These are phyloP conservation scores for Boletales sp. DNA, from an alignment of 768 basidiomycete species.

Conservation along the genomic window DNA sequence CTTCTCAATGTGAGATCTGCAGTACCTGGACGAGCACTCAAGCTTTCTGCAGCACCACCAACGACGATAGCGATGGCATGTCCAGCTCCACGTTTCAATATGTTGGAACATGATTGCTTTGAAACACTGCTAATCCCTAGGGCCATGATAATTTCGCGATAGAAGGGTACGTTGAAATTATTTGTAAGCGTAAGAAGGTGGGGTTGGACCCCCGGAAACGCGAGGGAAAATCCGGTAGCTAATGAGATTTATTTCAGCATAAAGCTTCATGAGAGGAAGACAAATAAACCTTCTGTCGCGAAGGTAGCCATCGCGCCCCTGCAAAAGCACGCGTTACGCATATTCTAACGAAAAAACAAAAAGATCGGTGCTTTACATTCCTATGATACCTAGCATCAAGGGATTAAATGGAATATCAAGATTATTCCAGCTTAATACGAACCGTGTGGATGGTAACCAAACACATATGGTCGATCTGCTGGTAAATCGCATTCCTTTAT, in stretches of 20 bases:
- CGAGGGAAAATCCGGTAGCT: slow-evolving; percentile 88
- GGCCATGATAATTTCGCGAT: slow-evolving; percentile 84
- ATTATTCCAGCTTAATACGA: slow-evolving; percentile 16
- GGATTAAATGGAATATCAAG: slow-evolving; percentile 1
- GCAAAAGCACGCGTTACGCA: background rate
- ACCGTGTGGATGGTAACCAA: slow-evolving; percentile 99
- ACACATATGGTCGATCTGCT: slow-evolving; percentile 88
- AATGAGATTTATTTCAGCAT: slow-evolving; percentile 1
- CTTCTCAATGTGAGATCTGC: slow-evolving; percentile 80
- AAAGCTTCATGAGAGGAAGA: background rate
- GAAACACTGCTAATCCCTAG: slow-evolving; percentile 93
- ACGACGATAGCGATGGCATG: slow-evolving; percentile 91
- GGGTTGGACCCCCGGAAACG: slow-evolving; percentile 88
- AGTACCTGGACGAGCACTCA: slow-evolving; percentile 95
- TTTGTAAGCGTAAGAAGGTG: slow-evolving; percentile 88
- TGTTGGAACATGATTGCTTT: slow-evolving; percentile 85
- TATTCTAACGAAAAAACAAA: background rate
- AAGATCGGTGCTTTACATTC: slow-evolving; percentile 63
- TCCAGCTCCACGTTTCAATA: slow-evolving; percentile 58
- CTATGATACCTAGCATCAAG: slow-evolving; percentile 78
- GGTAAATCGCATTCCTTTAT: slow-evolving; percentile 80
- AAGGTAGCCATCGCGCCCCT: slow-evolving; percentile 97
- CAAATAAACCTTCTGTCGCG: slow-evolving; percentile 76
- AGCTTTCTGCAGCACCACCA: slow-evolving; percentile 92
- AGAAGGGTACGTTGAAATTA: slow-evolving; percentile 91